Percentiles rank a stretch among this genome's conserved stretches.
Conservation (phyloP, 805 yeast species). For the Diddensiella santjacobensis region DNA sequence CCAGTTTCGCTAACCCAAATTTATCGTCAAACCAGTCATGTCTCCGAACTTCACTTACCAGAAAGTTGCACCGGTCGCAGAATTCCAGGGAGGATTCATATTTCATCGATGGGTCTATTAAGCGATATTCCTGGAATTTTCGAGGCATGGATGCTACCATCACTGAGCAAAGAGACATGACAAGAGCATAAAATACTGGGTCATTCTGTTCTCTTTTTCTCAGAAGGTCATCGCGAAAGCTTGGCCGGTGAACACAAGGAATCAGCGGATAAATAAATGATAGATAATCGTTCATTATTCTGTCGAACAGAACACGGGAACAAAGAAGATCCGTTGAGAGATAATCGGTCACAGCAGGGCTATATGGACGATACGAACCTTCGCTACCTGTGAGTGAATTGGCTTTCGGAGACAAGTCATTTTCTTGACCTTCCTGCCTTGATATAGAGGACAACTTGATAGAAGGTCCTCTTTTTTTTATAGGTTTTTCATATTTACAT, state of each 20-base stretch:
- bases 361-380: not conserved
- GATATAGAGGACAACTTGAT: not conserved
- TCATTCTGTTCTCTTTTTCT: not conserved
- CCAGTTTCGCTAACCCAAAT: not conserved
- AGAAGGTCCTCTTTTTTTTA: not conserved
- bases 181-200: not conserved
- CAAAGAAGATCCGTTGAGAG: not conserved
- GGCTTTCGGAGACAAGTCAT: not conserved
- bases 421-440: not conserved
- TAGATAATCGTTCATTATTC: not conserved
- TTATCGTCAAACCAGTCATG: constrained; percentile 1
- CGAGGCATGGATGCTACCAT: not conserved
- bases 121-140: not conserved
- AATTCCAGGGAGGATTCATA: not conserved
- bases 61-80: not conserved
- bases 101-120: not conserved
- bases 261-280: not conserved
- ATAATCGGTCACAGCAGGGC: not conserved
- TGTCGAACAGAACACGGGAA: not conserved
- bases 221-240: not conserved
- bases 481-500: not conserved
- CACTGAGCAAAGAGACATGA: not conserved
- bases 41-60: not conserved
- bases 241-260: constrained; percentile 1
- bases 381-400: not conserved